Evolutionary conservation across 768 basidiomycete species (phyloP).

Genomic region (Boletus huronensis): DNA sequence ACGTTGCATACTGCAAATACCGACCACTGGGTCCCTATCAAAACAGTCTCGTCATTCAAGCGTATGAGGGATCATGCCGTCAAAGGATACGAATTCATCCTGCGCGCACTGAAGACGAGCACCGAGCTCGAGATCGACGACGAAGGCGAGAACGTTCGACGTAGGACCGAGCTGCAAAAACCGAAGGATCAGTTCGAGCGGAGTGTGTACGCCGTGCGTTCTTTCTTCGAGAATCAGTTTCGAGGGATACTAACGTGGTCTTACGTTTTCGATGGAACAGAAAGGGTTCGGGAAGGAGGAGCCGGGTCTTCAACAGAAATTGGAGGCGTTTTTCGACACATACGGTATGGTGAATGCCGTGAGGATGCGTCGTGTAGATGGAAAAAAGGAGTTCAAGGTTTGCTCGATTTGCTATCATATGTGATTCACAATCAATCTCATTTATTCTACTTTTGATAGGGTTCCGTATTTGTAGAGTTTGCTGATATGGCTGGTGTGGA

Average conservation of each 20-base stretch:
- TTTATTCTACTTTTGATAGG: slow-evolving; percentile 40
- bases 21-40: slow-evolving; percentile 88
- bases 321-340: slow-evolving; percentile 77
- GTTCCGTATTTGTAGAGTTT: slow-evolving; percentile 93
- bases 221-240: slow-evolving; percentile 13
- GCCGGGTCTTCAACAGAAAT: slow-evolving; percentile 58
- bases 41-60: slow-evolving; percentile 89
- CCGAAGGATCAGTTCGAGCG: slow-evolving; percentile 78
- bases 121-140: slow-evolving; percentile 70
- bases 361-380: slow-evolving; percentile 78
- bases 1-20: slow-evolving; percentile 74
- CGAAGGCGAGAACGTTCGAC: slow-evolving; percentile 66
- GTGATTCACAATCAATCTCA: background rate
- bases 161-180: slow-evolving; percentile 70
- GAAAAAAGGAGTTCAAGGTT: slow-evolving; percentile 87
- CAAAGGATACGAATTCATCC: slow-evolving; percentile 66
- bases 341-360: slow-evolving; percentile 81
- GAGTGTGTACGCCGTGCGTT: slow-evolving; percentile 84
- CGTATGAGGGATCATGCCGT: slow-evolving; percentile 77
- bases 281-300: slow-evolving; percentile 83
- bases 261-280: slow-evolving; percentile 37
- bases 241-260: background rate
- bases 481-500: slow-evolving; percentile 63
- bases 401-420: slow-evolving; percentile 8
- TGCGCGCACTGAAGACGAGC: slow-evolving; percentile 56